Evolutionary conservation across 768 basidiomycete species (phyloP).

Genomic region (Erythrobasidium yunnanense): DNA sequence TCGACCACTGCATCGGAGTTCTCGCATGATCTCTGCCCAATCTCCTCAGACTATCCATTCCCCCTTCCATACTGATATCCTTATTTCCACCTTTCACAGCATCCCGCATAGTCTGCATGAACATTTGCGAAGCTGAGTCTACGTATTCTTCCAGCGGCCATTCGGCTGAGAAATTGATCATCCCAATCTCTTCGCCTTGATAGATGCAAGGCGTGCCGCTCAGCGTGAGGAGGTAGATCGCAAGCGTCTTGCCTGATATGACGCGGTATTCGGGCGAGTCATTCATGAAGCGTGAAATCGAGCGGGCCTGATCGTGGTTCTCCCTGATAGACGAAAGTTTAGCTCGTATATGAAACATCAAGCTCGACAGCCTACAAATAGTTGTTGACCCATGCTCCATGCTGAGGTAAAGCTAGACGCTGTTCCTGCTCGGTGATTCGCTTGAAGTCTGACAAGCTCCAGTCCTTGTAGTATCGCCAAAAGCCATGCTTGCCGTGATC

Average conservation of each 20-base stretch:
- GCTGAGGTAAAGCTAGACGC: neutral
- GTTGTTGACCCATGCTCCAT: neutral
- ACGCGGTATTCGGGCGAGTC: conserved; percentile 53
- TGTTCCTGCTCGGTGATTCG: conserved; percentile 5
- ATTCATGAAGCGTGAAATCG: conserved; percentile 58
- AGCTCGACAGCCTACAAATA: conserved; percentile 4
- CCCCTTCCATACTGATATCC: conserved; percentile 20
- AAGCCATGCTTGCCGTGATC: conserved; percentile 2
- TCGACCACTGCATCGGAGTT: conserved; percentile 48
- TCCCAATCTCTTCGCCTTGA: conserved; percentile 58
- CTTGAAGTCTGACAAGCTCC: conserved; percentile 10
- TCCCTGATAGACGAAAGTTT: conserved; percentile 40
- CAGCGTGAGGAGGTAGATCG: conserved; percentile 54
- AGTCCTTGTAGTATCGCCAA: neutral
- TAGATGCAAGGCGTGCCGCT: conserved; percentile 61
- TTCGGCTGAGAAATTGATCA: conserved; percentile 45
- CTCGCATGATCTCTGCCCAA: conserved; percentile 55
- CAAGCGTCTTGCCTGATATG: conserved; percentile 55
- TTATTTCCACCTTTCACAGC: neutral
- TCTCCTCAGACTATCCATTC: conserved; percentile 27
- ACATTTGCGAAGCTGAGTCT: conserved; percentile 18
- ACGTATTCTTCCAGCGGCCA: conserved; percentile 58
- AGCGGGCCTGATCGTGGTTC: conserved; percentile 56
- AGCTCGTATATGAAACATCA: neutral
- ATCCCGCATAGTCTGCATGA: neutral